These are phyloP conservation scores for Metschnikowia similis DNA, from an alignment of 805 yeast genomes.

Conservation along the genomic window DNA sequence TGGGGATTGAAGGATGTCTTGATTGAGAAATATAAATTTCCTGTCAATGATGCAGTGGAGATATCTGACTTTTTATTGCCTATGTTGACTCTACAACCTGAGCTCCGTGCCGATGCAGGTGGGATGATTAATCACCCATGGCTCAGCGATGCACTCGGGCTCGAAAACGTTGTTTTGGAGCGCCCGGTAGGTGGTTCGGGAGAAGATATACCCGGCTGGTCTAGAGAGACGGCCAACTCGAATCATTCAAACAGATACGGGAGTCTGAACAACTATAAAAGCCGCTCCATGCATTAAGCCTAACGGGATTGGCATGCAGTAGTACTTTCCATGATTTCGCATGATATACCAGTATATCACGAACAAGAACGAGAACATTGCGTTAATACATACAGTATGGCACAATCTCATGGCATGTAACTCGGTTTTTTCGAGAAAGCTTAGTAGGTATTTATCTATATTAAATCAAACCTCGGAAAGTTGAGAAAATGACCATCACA, in stretches of 20 bases:
- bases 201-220: conserved; percentile 90
- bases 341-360: not conserved
- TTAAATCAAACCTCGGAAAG: not conserved
- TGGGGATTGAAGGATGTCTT: conserved; percentile 51
- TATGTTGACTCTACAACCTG: conserved; percentile 79
- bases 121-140: conserved; percentile 88
- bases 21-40: conserved; percentile 46
- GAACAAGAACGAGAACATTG: not conserved
- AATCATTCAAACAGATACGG: conserved; percentile 9
- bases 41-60: conserved; percentile 62
- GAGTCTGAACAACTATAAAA: not conserved
- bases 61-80: conserved; percentile 77
- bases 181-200: conserved; percentile 79
- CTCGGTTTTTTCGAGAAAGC: not conserved
- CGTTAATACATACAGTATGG: not conserved
- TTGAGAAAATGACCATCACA: conserved; percentile 1
- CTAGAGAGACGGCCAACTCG: conserved; percentile 46
- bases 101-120: conserved; percentile 88
- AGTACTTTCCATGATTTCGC: not conserved
- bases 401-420: not conserved
- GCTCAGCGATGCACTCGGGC: conserved; percentile 72
- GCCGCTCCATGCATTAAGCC: conserved; percentile 1
- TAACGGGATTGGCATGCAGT: not conserved
- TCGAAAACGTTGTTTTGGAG: conserved; percentile 66
- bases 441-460: not conserved